These are phyloP conservation scores for Quercus lobata DNA, from an alignment of 331 rosid genomes.

Conservation along the genomic window DNA sequence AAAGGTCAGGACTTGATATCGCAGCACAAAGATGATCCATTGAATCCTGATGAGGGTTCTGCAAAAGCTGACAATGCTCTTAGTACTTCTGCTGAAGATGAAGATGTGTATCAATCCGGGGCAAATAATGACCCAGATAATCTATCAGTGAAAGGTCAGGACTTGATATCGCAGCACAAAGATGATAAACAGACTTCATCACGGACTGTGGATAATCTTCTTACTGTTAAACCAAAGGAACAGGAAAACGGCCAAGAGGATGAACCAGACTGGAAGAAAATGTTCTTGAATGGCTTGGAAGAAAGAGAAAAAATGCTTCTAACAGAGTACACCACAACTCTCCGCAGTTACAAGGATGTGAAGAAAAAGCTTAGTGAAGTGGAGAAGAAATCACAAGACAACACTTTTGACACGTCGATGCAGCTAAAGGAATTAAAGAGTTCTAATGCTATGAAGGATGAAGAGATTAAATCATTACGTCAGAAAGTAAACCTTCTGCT, in stretches of 20 bases:
- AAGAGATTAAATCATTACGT: constrained; percentile 68
- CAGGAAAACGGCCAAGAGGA: constrained; percentile 30
- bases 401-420: constrained; percentile 36
- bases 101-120: background rate
- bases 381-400: constrained; percentile 49
- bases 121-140: constrained; percentile 12
- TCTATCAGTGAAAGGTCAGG: constrained; percentile 17
- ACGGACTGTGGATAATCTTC: constrained; percentile 16
- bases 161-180: constrained; percentile 15
- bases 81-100: background rate
- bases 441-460: constrained; percentile 65
- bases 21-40: constrained; percentile 20
- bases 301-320: constrained; percentile 62
- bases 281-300: constrained; percentile 68
- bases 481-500: constrained; percentile 61
- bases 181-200: constrained; percentile 19
- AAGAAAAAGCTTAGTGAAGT: constrained; percentile 65
- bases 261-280: constrained; percentile 75
- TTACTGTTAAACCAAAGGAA: constrained; percentile 27
- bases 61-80: constrained; percentile 16
- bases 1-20: constrained; percentile 20
- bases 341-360: constrained; percentile 74
- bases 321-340: constrained; percentile 73
- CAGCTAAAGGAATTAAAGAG: constrained; percentile 62
- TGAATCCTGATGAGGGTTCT: constrained; percentile 17